Conservation (phyloP, 192 early-diverging fungal genomes). For the Backusella luteola region DNA sequence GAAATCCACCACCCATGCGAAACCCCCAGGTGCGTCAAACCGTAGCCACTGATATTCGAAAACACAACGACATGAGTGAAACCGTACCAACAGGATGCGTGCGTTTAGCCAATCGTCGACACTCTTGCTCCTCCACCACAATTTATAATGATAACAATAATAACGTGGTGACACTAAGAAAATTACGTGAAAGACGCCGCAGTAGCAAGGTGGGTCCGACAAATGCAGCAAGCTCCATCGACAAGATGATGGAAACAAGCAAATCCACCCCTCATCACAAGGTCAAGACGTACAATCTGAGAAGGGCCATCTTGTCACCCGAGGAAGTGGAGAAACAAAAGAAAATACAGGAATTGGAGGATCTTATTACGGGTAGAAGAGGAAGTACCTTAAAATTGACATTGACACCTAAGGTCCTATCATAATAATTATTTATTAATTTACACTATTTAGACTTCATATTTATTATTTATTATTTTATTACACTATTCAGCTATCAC, state of each 20-base stretch:
- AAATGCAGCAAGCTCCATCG: neutral
- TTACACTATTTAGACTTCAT: neutral
- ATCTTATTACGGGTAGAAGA: conserved; percentile 30
- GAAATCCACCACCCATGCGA: neutral
- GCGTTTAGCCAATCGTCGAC: conserved; percentile 1
- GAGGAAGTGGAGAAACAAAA: conserved; percentile 19
- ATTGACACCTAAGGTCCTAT: conserved; percentile 29
- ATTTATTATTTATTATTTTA: too few species aligned
- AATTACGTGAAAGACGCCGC: conserved; percentile 11
- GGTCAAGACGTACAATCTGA: conserved; percentile 31
- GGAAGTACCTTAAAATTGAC: conserved; percentile 34
- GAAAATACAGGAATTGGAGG: conserved; percentile 23
- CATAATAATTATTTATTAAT: conserved; percentile 4
- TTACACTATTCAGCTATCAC: too few species aligned
- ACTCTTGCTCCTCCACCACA: conserved; percentile 14
- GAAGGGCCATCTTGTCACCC: neutral
- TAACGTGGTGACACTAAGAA: conserved; percentile 4
- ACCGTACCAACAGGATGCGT: neutral
- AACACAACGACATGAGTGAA: neutral
- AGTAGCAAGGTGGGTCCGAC: conserved; percentile 8
- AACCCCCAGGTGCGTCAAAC: neutral
- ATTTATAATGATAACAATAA: conserved; percentile 1
- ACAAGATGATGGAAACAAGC: conserved; percentile 4
- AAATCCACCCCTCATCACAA: conserved; percentile 23
- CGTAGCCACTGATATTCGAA: conserved; percentile 10